These are phyloP conservation scores for Botrytis elliptica DNA, from an alignment of 2,329 filamentous ascomycete genomes.

Conservation along the genomic window DNA sequence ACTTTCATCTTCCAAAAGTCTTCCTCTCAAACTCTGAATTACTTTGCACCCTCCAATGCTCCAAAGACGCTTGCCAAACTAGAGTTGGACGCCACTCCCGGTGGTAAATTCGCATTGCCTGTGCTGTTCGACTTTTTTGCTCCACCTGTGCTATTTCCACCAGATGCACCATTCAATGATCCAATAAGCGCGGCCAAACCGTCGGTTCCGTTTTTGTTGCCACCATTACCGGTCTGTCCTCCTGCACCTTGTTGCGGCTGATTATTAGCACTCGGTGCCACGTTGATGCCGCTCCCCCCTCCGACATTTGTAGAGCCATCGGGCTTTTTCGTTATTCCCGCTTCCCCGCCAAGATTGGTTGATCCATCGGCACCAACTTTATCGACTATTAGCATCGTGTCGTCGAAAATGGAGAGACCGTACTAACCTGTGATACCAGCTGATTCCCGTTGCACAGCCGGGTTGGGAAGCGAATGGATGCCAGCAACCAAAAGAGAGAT, in stretches of 20 bases:
- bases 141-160: slow-evolving; percentile 7
- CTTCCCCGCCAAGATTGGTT: background rate
- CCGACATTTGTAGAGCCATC: slow-evolving; percentile 11
- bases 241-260: background rate
- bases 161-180: slow-evolving; percentile 6
- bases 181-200: slow-evolving; percentile 5
- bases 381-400: background rate
- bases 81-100: slow-evolving; percentile 7
- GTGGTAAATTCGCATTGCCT: slow-evolving; percentile 10
- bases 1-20: background rate
- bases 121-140: slow-evolving; percentile 14
- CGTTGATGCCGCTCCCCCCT: slow-evolving; percentile 12
- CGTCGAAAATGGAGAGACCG: no score
- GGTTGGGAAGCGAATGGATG: slow-evolving; percentile 16
- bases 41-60: slow-evolving; percentile 14
- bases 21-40: background rate
- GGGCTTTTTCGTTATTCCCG: slow-evolving; percentile 14
- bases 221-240: background rate
- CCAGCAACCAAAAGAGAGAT: slow-evolving; percentile 11
- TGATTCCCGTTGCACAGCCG: slow-evolving; percentile 2
- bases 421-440: slow-evolving; percentile 17
- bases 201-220: slow-evolving; percentile 7
- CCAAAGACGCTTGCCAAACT: slow-evolving; percentile 17
- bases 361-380: slow-evolving; percentile 9
- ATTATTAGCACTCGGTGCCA: background rate